Base-by-base conservation (phyloP, 2,329 filamentous ascomycete genomes). In the Apiospora aurea region DNA sequence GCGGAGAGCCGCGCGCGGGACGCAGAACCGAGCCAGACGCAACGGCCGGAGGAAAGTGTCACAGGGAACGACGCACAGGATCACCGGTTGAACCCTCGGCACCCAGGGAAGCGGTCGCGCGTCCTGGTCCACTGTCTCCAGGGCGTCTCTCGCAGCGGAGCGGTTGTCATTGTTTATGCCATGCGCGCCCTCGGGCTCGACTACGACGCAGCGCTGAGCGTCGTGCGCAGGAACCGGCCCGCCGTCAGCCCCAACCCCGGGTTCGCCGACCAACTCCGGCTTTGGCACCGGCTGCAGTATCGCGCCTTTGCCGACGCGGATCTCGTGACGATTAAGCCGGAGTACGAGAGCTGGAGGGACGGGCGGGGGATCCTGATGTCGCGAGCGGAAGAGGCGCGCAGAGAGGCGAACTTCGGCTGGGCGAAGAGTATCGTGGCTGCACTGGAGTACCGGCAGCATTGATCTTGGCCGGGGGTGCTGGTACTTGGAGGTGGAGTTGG, bases 91-190 rank as follows among this genome's bases (percentile, higher is more conserved):
- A 13, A 11, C 2, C 10, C 47, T 2, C n/a, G 6, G 3, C 5
- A 1, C 8, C 64, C 34, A 21, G n/a, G 8, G 43, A 43, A 18
- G 8, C 26, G 10, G 14, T 21, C 67, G n/a, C 21, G 43, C 38
- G 67, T 69, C 43, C 67, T 69, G 21, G 67, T 69, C 4, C 67
- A 69, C 67, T 69, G 67, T 14, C 29, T 49, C 10, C 67, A 69
- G 16, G 67, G 67, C 38, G 21, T 51, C 4, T 69, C 67, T 21
- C 67, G 67, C 10, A 69, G 67, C 67, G 67, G 44, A 26, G 67
- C 67, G 11, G 44, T 69, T 24, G 24, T 38, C 21, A 34, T 49
- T 21, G 67, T 44, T 0, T 69, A 51, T 26, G 13, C 21, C 5
- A 69, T 69, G 67, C 38, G 26, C 21, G 43, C 67, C 29, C 44